These are phyloP conservation scores for Malassezia cuniculi DNA, from an alignment of 1,284 basidiomycete species.

Conservation along the genomic window DNA sequence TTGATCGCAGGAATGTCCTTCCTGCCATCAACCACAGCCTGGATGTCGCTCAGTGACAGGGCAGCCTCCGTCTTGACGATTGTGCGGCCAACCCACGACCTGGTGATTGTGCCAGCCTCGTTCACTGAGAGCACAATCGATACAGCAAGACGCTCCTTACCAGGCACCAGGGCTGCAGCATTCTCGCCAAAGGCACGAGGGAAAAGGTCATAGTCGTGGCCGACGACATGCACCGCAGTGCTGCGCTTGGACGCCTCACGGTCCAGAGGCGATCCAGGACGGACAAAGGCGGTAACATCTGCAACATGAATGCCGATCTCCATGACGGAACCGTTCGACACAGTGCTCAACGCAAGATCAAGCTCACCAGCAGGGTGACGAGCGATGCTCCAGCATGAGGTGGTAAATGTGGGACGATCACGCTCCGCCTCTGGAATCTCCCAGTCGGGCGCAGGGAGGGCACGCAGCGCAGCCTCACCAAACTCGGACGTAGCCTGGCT, in stretches of 20 bases:
- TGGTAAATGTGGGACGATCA: background rate
- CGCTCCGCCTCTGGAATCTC: constrained; percentile 81
- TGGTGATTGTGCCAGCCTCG: constrained; percentile 64
- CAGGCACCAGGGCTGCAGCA: background rate
- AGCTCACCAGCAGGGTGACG: background rate
- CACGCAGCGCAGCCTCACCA: constrained; percentile 69
- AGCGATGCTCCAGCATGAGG: too few relatives aligned
- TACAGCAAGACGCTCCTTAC: constrained; percentile 4
- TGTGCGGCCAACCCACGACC: constrained; percentile 83
- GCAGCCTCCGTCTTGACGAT: constrained; percentile 81
- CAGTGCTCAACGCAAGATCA: constrained; percentile 78
- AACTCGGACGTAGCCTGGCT: constrained; percentile 43
- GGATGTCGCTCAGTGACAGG: constrained; percentile 68
- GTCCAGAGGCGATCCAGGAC: constrained; percentile 87
- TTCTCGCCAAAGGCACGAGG: constrained; percentile 46
- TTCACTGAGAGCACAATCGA: constrained; percentile 61
- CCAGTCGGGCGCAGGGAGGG: constrained; percentile 86
- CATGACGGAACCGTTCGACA: constrained; percentile 66
- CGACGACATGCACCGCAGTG: constrained; percentile 89
- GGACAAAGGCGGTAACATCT: constrained; percentile 87
- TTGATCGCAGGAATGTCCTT: too few relatives aligned
- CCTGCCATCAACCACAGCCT: constrained; percentile 66
- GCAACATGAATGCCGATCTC: constrained; percentile 88
- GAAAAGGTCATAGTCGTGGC: constrained; percentile 51
- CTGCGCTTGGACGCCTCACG: constrained; percentile 94